Conservation (phyloP, 495 filamentous ascomycete species). For the Penicillium paxilli region DNA sequence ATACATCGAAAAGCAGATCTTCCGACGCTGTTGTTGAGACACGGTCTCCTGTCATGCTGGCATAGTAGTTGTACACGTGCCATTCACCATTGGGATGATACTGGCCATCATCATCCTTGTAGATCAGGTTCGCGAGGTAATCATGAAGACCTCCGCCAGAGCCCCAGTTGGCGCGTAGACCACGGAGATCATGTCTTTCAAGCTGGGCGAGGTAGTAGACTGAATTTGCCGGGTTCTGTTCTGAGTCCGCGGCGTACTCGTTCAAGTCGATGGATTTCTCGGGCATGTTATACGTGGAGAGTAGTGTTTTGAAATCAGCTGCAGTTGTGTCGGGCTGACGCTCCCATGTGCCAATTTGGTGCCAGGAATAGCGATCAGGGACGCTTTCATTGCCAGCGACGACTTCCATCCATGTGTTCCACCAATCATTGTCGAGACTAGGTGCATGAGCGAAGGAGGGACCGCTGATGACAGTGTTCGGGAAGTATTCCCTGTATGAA, state of each 20-base stretch:
- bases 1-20: conserved; percentile 38
- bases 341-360: conserved; percentile 21
- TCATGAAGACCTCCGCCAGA: conserved; percentile 35
- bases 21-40: conserved; percentile 26
- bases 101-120: conserved; percentile 13
- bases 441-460: conserved; percentile 27
- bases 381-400: conserved; percentile 27
- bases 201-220: conserved; percentile 42
- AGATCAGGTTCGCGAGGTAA: conserved; percentile 31
- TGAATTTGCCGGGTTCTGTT: conserved; percentile 38
- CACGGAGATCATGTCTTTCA: conserved; percentile 36
- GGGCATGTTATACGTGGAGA: conserved; percentile 30
- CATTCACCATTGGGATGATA: conserved; percentile 37
- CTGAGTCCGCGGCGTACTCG: conserved; percentile 37
- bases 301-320: conserved; percentile 16
- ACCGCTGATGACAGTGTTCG: conserved; percentile 15
- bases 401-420: conserved; percentile 25
- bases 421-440: conserved; percentile 23
- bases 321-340: conserved; percentile 31
- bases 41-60: conserved; percentile 39
- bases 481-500: neutral
- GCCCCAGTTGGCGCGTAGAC: conserved; percentile 44
- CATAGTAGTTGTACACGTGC: conserved; percentile 48
- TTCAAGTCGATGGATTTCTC: conserved; percentile 39
- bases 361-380: conserved; percentile 40